phyloP scores from a whole-genome alignment of 306 rosid species.

The Cucurbita pepo region DNA sequence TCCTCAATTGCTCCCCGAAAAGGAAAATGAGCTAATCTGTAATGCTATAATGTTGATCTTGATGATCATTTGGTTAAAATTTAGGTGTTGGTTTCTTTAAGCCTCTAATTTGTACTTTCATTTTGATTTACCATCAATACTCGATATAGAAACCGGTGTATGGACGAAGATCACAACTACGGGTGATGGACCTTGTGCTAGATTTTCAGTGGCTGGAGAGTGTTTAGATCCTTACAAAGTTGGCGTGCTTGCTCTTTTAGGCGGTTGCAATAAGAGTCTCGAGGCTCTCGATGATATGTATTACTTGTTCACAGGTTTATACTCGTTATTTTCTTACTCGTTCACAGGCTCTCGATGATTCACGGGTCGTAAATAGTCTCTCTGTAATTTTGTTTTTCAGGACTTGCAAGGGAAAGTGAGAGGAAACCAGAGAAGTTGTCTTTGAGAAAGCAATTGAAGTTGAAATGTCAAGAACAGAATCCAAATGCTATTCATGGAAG shows the following conservation, averaged over 20 bases:
- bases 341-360: conserved; percentile 44
- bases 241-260: conserved; percentile 80
- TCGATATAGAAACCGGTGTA: conserved; percentile 57
- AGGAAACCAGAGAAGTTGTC: conserved; percentile 80
- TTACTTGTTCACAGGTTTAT: conserved; percentile 76
- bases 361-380: not conserved
- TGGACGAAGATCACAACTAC: conserved; percentile 61
- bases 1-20: not conserved
- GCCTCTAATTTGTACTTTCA: conserved; percentile 2
- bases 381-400: conserved; percentile 29
- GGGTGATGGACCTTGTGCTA: conserved; percentile 66
- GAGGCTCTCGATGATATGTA: conserved; percentile 93
- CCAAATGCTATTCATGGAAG: conserved; percentile 34
- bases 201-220: conserved; percentile 94
- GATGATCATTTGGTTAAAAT: not conserved
- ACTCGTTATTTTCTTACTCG: conserved; percentile 13
- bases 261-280: conserved; percentile 92
- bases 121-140: conserved; percentile 4
- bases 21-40: not conserved
- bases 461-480: conserved; percentile 87
- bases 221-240: conserved; percentile 66
- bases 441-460: conserved; percentile 76
- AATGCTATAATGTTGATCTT: not conserved
- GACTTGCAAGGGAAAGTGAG: conserved; percentile 53
- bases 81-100: not conserved